Evolutionary conservation across 208 protist genomes (phyloP), one percentile per base, ranked within the genome.

Genomic region (Blechomonas ayalai): DNA sequence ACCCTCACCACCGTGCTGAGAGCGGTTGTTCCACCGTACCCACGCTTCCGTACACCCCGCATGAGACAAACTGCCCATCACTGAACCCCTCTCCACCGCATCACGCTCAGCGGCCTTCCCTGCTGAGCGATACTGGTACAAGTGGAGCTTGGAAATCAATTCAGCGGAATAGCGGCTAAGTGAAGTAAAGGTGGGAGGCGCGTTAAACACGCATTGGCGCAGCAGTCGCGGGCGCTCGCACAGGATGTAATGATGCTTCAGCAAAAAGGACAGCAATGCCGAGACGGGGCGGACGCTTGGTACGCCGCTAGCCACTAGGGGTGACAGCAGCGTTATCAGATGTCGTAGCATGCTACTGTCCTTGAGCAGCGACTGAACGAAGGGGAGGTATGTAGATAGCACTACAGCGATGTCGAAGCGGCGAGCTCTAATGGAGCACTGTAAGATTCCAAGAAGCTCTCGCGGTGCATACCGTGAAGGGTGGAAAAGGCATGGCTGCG

Each of bases 141-240:
- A n/a, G n/a, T n/a, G n/a, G n/a, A n/a, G n/a, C n/a, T n/a, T n/a
- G n/a, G n/a, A n/a, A n/a, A n/a, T n/a, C n/a, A n/a, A n/a, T n/a
- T n/a, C 45, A 5, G 29, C 32, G 49, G 52, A 54, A 45, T 73
- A 81, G 7, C 40, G 39, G 34, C 74, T 76, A 26, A 82, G 61
- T 26, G 55, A 62, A 16, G 31, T 23, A 23, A 48, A 67, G 0
- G 29, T 32, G 12, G 41, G 7, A 1, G 66, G 25, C n/a, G 44
- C 49, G 62, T 92, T 92, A 28, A 52, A 66, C 27, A 85, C 69
- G 34, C 66, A 82, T 53, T 92, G 87, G 31, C 60, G 40, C 25
- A 90, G 42, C n/a, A 89, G 46, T 7, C 29, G 40, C 0, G 87
- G 87, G 7, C 79, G 65, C 1, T 39, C 40, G 15, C 42, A 29